Conservation (phyloP, 1,284 basidiomycete genomes). For the Apiotrichum domesticum region DNA sequence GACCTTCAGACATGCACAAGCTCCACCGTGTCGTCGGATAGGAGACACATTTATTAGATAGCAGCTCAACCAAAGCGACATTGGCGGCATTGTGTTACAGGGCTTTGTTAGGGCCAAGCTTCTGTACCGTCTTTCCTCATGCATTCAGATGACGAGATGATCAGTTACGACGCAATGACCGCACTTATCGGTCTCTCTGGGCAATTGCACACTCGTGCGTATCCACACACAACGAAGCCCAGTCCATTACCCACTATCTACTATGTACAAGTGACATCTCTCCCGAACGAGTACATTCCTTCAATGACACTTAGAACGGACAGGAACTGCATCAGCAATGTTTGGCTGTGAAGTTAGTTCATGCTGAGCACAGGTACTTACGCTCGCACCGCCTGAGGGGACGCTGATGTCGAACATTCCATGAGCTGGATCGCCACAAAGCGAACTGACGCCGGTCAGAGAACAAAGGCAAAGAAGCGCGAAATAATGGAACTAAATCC, state of each 20-base stretch:
- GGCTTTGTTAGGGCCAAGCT: too few species aligned
- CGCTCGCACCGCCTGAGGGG: conserved; percentile 26
- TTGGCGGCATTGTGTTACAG: too few species aligned
- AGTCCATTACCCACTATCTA: too few species aligned
- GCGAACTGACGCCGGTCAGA: conserved; percentile 32
- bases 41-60: conserved; percentile 30
- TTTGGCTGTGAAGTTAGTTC: conserved; percentile 54
- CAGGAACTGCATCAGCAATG: conserved; percentile 38
- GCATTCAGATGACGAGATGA: too few species aligned
- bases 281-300: conserved; percentile 36
- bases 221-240: conserved; percentile 56
- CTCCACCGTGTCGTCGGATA: conserved; percentile 44
- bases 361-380: conserved; percentile 15
- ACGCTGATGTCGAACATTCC: conserved; percentile 24
- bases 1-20: conserved; percentile 42
- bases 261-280: conserved; percentile 18
- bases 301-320: conserved; percentile 40
- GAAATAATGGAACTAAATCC: background rate
- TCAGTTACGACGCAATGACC: too few species aligned
- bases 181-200: too few species aligned
- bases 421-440: conserved; percentile 42
- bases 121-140: too few species aligned
- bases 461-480: too few species aligned
- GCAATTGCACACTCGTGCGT: conserved; percentile 51
- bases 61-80: background rate